These are phyloP conservation scores for Cynara cardunculus DNA, from an alignment of 129 eudicot species.

Conservation along the genomic window DNA sequence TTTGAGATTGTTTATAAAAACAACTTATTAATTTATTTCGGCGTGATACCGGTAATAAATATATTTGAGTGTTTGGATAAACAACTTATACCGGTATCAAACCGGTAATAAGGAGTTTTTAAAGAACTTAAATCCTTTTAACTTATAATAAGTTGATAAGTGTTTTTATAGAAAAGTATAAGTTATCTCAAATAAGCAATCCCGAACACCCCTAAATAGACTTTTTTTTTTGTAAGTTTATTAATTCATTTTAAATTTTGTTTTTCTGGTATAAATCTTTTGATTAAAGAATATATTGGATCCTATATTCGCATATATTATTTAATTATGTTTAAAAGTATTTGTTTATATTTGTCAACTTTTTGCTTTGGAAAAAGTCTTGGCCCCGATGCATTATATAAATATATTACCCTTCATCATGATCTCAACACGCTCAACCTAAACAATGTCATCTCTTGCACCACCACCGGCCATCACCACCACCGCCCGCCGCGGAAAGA, in stretches of 20 bases:
- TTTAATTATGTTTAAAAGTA: neutral
- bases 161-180: too few species aligned
- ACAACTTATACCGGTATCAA: too few species aligned
- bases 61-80: too few species aligned
- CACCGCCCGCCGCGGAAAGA: slow-evolving; percentile 7
- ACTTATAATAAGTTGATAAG: too few species aligned
- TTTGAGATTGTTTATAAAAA: too few species aligned
- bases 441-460: slow-evolving; percentile 31
- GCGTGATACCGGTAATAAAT: too few species aligned
- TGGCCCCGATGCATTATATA: slow-evolving; percentile 27
- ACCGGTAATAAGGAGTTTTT: too few species aligned
- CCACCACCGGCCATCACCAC: slow-evolving; percentile 23
- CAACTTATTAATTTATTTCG: too few species aligned
- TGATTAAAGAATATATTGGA: neutral
- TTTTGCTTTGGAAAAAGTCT: slow-evolving; percentile 26
- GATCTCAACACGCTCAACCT: neutral
- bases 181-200: too few species aligned
- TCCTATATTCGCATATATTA: neutral
- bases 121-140: too few species aligned
- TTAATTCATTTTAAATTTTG: neutral
- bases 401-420: slow-evolving; percentile 1
- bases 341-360: slow-evolving; percentile 28
- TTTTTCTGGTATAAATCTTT: too few species aligned
- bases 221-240: neutral
- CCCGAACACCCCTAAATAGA: too few species aligned